A percentile compares a stretch with the other conserved stretches of the same genome.
Conservation (phyloP, 495 filamentous ascomycete genomes). For the Tuber brumale region DNA sequence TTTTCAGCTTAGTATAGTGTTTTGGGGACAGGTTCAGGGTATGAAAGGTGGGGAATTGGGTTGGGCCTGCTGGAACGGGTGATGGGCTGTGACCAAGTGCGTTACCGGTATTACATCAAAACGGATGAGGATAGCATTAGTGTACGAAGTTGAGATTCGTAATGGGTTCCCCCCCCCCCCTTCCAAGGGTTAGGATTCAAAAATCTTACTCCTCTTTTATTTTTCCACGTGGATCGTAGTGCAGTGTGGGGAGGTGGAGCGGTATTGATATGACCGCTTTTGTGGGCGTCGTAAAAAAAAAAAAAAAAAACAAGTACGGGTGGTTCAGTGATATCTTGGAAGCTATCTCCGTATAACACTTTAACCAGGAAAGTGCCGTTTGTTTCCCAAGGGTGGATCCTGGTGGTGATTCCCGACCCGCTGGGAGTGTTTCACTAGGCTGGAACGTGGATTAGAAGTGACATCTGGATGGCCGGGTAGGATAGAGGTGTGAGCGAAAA, state of each 20-base stretch:
- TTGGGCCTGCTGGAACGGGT: too few species aligned
- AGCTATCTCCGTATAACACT: neutral
- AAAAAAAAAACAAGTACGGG: too few species aligned
- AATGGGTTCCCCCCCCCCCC: too few species aligned
- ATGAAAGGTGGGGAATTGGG: too few species aligned
- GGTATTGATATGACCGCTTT: too few species aligned
- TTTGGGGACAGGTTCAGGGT: too few species aligned
- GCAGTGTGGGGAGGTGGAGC: too few species aligned
- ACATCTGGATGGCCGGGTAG: neutral
- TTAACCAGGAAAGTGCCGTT: neutral
- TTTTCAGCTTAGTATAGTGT: too few species aligned
- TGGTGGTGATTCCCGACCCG: neutral
- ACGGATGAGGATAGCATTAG: neutral
- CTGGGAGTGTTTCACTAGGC: neutral
- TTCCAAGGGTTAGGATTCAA: neutral
- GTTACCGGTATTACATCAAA: neutral
- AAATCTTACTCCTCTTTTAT: neutral
- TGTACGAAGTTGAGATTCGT: neutral
- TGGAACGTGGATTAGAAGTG: neutral
- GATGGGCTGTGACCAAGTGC: neutral
- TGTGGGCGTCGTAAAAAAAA: too few species aligned
- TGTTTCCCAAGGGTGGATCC: neutral
- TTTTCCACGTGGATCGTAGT: too few species aligned
- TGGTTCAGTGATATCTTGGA: too few species aligned
- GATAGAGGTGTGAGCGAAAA: neutral